Base-by-base conservation (phyloP, 108 stramenopile genomes). In the Cyclotella kingstonii region DNA sequence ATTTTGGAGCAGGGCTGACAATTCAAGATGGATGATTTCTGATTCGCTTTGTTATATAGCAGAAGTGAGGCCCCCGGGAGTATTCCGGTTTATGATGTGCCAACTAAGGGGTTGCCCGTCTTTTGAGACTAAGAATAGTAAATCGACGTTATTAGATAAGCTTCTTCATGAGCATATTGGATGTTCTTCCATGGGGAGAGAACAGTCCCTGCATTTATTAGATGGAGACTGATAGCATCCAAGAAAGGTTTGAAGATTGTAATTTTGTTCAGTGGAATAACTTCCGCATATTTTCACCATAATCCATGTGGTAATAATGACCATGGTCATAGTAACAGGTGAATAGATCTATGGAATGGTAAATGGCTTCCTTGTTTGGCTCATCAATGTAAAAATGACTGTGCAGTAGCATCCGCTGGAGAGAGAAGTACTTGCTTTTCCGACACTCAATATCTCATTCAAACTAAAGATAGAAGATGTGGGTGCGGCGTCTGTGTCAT, bases 251-350 rank as follows among this genome's bases (percentile, higher is more conserved):
- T 70, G 46, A 89, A 85, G 23, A 92, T 60, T 39, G 76, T 84
- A 49, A 92, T 87, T 60, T 65, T 60, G 27, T 84, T 54, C 48
- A 76, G 74, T 15, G 91, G 91, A 46, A 92, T 87, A 8, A 81
- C 36, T 78, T 70, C 11, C 76, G 70, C 3, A 81, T 87, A 21
- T 76, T 39, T 11, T 72, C 58, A 47, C 87, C 87, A 71, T 89
- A 92, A 11, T 82, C 80, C 78, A 79, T 84, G 66, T 92, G 87
- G 48, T 80, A 87, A 79, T 89, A 92, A 28, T 89, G 84, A 0
- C 87, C 86, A 17, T 80, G 69, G 42, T 89, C 84, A 54, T 62
- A 92, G 54, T 77, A 85, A 60, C 83, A 78, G 44, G 89, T 92
- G 77, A 84, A 89, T 45, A 85, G 84, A 63, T 92, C 91, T 61